Evolutionary conservation across 768 basidiomycete genomes (phyloP), one percentile per base, ranked within the genome.

Genomic region (Leucosporidium scottii): DNA sequence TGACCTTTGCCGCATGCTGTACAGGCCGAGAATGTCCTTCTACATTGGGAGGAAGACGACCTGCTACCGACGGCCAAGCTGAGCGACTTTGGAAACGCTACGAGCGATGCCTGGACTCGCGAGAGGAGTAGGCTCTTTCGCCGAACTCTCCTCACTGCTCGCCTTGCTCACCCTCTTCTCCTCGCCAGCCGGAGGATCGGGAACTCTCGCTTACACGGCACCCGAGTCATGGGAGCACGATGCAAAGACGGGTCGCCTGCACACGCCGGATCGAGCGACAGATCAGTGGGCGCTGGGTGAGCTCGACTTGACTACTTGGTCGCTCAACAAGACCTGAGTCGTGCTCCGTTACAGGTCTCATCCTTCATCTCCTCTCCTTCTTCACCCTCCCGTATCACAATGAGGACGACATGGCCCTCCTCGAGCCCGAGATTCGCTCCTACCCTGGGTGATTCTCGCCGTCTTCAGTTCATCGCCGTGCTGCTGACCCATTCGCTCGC

Each of bases 291-390:
- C 76, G 2, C 71, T 81, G 12, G 80, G 79, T 78, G 28, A 27
- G 75, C 66, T 20, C 25, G 30, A 30, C 1, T 18, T 1, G 10
- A 15, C 44, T 44, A 56, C 34, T 36, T 6, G 34, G 23, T 15
- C 8, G n/a, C 31, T 17, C 23, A 1, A 20, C 21, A 7, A 1
- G 1, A 30, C n/a, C 23, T 17, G 17, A 31, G 5, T 20, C 27
- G 28, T 4, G 7, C 27, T 12, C 20, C 18, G 8, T 30, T 25
- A 4, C 44, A 79, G 79, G 79, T 0, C 74, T 81, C 64, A 78
- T 81, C 15, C 73, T 81, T 5, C 77, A 81, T 68, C 78, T 79
- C 59, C 74, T 81, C 36, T 72, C 78, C n/a, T 81, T 79, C 76
- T 78, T 81, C 58, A 71, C 73, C 3, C 68, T 81, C 20, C 80